Percentiles rank a stretch among this genome's conserved stretches.
Evolutionary conservation across 2,329 filamentous ascomycete species (phyloP).

Genomic region (Colletotrichum coccodes): DNA sequence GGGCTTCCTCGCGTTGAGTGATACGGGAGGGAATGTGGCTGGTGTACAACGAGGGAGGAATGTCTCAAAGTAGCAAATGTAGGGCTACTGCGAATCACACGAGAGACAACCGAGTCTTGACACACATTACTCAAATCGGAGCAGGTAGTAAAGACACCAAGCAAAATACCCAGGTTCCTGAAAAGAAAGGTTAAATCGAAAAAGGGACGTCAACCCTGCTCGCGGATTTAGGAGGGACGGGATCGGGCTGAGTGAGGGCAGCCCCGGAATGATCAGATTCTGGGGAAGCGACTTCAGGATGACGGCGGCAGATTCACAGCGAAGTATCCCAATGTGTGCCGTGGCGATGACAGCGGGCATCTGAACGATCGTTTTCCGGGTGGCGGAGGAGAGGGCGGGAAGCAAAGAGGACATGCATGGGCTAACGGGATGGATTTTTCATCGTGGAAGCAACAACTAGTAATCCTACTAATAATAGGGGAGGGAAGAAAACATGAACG

Average conservation of each 20-base stretch:
- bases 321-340: neutral
- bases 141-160: neutral
- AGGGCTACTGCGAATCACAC: conserved; percentile 10
- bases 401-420: neutral
- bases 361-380: neutral
- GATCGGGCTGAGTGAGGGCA: conserved; percentile 7
- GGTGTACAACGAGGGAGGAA: conserved; percentile 2
- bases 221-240: neutral
- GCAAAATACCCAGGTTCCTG: neutral
- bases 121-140: neutral
- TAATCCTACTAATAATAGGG: neutral
- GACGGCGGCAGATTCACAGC: neutral
- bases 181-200: neutral
- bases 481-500: neutral
- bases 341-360: neutral
- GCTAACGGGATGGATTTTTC: neutral
- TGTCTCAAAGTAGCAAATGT: conserved; percentile 17
- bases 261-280: neutral
- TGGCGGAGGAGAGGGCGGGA: neutral
- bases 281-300: neutral
- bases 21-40: neutral
- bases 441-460: neutral
- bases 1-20: neutral
- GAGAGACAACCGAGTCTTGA: neutral
- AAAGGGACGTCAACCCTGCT: neutral